Percentiles rank a stretch among this genome's conserved stretches.
Conservation (phyloP, 768 basidiomycete species). For the Leccinum longicurvipes region DNA sequence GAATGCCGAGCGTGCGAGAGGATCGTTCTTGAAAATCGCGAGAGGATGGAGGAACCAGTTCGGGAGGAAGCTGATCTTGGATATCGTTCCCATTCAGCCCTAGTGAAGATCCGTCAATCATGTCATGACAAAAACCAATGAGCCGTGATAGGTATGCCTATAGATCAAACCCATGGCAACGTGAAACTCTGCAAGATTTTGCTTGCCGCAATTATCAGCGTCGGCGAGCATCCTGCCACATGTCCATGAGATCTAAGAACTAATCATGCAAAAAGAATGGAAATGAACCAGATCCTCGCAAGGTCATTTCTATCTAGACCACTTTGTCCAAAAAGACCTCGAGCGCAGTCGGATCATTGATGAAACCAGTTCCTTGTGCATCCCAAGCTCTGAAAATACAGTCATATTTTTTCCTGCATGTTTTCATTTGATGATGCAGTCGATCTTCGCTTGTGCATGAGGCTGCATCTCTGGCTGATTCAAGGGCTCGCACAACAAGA, state of each 20-base stretch:
- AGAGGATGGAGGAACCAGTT: constrained; percentile 89
- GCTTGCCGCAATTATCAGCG: constrained; percentile 88
- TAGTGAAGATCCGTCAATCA: constrained; percentile 37
- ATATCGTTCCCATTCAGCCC: constrained; percentile 90
- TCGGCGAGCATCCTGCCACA: constrained; percentile 82
- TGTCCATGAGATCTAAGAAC: neutral
- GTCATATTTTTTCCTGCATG: constrained; percentile 95
- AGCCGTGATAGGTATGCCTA: constrained; percentile 61
- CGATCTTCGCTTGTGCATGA: too few species aligned
- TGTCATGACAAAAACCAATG: too few species aligned
- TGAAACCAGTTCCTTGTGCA: constrained; percentile 72
- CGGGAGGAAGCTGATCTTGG: constrained; percentile 81
- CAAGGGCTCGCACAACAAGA: too few species aligned
- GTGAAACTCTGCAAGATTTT: constrained; percentile 95
- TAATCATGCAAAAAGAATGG: neutral
- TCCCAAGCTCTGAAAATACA: constrained; percentile 99
- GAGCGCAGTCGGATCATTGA: constrained; percentile 76
- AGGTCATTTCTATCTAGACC: constrained; percentile 87
- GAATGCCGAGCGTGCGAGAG: constrained; percentile 54
- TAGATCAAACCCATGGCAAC: constrained; percentile 99
- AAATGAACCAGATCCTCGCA: constrained; percentile 84
- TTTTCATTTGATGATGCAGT: too few species aligned
- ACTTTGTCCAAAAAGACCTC: constrained; percentile 95
- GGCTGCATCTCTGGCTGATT: too few species aligned
- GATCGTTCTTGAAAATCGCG: constrained; percentile 89